Percentiles rank a stretch among this genome's conserved stretches.
Conservation (phyloP, 305 asterid species). For the Fraxinus latifolia region DNA sequence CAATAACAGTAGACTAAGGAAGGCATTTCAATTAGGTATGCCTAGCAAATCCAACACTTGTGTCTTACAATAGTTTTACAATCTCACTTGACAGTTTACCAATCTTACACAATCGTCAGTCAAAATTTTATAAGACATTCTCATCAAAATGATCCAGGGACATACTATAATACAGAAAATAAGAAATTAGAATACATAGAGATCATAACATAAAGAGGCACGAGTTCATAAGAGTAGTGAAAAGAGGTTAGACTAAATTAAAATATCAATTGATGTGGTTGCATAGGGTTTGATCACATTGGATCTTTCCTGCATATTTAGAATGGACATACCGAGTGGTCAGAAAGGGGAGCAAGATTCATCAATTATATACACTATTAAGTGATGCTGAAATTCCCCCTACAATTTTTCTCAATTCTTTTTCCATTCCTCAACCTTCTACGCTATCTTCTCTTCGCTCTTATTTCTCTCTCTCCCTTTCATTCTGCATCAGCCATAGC, state of each 20-base stretch:
- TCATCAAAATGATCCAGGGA: background rate
- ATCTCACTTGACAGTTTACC: background rate
- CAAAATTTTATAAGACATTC: background rate
- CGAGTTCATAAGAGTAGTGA: background rate
- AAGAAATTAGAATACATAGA: background rate
- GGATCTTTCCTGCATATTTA: background rate
- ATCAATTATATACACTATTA: background rate
- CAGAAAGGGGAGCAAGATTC: background rate
- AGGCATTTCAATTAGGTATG: slow-evolving; percentile 6
- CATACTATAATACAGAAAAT: background rate
- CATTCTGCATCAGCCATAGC: background rate
- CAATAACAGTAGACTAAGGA: background rate
- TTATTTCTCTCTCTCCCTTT: background rate
- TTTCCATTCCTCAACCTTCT: background rate
- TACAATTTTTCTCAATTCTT: background rate
- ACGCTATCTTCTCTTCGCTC: background rate
- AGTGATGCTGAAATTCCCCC: background rate
- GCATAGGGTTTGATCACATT: background rate
- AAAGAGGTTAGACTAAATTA: background rate
- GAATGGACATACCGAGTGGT: background rate
- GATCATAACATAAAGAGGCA: background rate
- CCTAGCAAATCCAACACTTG: background rate
- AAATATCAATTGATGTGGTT: background rate
- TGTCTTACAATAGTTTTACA: background rate
- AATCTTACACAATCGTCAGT: background rate